Evolutionary conservation across 2,329 filamentous ascomycete species (phyloP).

Genomic region (Cladosporium sp.): DNA sequence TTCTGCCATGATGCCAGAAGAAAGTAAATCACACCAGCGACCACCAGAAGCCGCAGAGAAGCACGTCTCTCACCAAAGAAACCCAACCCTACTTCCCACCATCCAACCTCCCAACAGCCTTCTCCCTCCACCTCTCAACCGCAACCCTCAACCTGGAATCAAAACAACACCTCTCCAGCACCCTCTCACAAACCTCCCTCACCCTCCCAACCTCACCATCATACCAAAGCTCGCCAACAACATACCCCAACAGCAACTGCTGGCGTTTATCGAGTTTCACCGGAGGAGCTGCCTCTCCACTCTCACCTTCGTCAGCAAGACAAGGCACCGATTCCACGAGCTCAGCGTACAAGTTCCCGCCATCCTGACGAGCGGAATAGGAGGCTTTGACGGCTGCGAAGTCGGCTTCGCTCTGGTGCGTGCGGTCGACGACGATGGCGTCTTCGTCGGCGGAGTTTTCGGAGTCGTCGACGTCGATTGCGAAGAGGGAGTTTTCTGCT

Average conservation of each 20-base stretch:
- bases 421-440: slow-evolving; percentile 23
- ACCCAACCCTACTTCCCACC: background rate
- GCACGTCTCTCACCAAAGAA: background rate
- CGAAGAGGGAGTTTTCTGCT: slow-evolving; percentile 17
- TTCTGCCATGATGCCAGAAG: background rate
- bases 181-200: slow-evolving; percentile 12
- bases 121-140: slow-evolving; percentile 25
- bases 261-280: slow-evolving; percentile 28
- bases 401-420: slow-evolving; percentile 30
- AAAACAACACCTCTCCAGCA: slow-evolving; percentile 20
- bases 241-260: slow-evolving; percentile 42
- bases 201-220: slow-evolving; percentile 20
- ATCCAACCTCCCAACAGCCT: slow-evolving; percentile 18
- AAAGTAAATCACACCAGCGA: background rate
- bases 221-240: slow-evolving; percentile 56
- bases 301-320: slow-evolving; percentile 9
- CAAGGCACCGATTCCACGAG: slow-evolving; percentile 19
- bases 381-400: slow-evolving; percentile 28
- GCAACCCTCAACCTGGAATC: slow-evolving; percentile 20
- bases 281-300: too few species aligned
- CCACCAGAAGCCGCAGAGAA: background rate
- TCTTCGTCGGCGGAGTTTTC: slow-evolving; percentile 27
- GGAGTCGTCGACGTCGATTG: slow-evolving; percentile 32
- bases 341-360: slow-evolving; percentile 23
- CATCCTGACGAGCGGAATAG: slow-evolving; percentile 30